Percentiles rank a stretch among this genome's conserved stretches.
phyloP scores from a whole-genome alignment of 805 yeast species.

The Saturnispora halmiae region DNA sequence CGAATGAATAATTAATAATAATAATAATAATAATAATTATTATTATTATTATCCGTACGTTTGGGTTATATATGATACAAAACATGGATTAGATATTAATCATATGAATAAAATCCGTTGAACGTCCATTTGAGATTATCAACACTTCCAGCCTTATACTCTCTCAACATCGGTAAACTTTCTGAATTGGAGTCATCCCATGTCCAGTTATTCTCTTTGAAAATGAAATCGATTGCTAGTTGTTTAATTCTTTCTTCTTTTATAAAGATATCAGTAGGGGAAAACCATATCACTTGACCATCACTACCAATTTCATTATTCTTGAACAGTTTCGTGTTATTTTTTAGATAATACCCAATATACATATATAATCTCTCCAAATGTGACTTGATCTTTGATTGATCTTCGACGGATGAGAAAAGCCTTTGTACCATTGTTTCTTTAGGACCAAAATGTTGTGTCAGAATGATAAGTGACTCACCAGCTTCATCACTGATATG shows the following conservation, averaged over 20 bases:
- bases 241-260: neutral
- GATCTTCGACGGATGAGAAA: neutral
- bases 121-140: neutral
- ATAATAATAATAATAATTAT: too few relatives aligned
- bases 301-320: neutral
- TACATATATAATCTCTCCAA: constrained; percentile 1
- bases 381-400: neutral
- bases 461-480: neutral
- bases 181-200: constrained; percentile 1
- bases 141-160: neutral
- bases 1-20: too few relatives aligned
- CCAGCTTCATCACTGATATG: neutral
- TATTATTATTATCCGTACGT: too few relatives aligned
- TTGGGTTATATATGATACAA: too few relatives aligned
- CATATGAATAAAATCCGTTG: neutral
- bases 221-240: neutral
- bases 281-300: neutral
- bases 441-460: neutral
- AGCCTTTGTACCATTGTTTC: neutral
- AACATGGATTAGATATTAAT: neutral
- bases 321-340: neutral
- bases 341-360: neutral
- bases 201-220: neutral
- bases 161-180: constrained; percentile 2
- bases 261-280: neutral